Percentiles rank a stretch among this genome's conserved stretches.
Evolutionary conservation across 1,284 basidiomycete genomes (phyloP).

Genomic region (Cutaneotrichosporon dermatis): DNA sequence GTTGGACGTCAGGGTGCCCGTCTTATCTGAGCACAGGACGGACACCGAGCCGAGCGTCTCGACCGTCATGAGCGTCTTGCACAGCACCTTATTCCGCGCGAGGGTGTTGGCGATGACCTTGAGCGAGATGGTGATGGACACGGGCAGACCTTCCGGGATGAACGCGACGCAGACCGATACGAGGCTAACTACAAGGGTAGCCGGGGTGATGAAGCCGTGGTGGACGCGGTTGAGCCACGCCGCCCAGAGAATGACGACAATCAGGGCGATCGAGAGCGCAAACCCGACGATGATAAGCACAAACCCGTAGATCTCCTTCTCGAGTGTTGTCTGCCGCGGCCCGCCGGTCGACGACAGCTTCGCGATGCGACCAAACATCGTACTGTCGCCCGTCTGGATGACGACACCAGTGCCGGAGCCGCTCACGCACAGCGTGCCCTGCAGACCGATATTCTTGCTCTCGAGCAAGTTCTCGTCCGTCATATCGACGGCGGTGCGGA

Average conservation of each 20-base stretch:
- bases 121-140: slow-evolving; percentile 51
- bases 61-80: slow-evolving; percentile 60
- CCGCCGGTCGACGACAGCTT: slow-evolving; percentile 56
- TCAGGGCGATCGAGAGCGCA: slow-evolving; percentile 53
- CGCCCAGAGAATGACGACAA: slow-evolving; percentile 57
- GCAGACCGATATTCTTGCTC: slow-evolving; percentile 61
- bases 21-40: slow-evolving; percentile 60
- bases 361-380: slow-evolving; percentile 60
- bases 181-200: slow-evolving; percentile 57
- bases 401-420: slow-evolving; percentile 57
- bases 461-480: slow-evolving; percentile 60
- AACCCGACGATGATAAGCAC: slow-evolving; percentile 52
- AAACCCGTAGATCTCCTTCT: slow-evolving; percentile 50
- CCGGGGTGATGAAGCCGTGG: slow-evolving; percentile 58
- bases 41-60: slow-evolving; percentile 59
- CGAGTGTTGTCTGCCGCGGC: slow-evolving; percentile 47
- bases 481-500: slow-evolving; percentile 54
- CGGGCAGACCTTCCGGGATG: slow-evolving; percentile 57
- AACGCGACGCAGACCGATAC: slow-evolving; percentile 62
- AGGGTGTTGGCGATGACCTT: slow-evolving; percentile 55
- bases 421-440: slow-evolving; percentile 60
- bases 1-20: slow-evolving; percentile 54
- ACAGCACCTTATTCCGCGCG: slow-evolving; percentile 58
- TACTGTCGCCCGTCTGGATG: slow-evolving; percentile 59
- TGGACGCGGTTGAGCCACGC: slow-evolving; percentile 53